A percentile compares a stretch with the other conserved stretches of the same genome.
phyloP scores from a whole-genome alignment of 495 filamentous ascomycete genomes.

The Tuber microsphaerosporum region DNA sequence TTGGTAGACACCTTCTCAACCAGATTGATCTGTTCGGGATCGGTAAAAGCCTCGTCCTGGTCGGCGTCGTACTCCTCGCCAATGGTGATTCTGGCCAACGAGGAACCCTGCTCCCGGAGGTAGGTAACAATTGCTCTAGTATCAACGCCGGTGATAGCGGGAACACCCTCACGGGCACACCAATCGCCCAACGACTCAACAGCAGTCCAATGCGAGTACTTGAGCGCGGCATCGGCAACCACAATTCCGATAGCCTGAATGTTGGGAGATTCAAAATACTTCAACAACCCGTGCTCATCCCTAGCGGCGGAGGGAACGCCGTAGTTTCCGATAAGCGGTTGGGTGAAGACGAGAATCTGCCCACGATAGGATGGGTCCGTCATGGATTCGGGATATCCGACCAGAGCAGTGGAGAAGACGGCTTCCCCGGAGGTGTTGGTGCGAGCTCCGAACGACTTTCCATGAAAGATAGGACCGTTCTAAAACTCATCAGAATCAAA shows the following conservation, averaged over 20 bases:
- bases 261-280: slow-evolving; percentile 93
- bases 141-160: slow-evolving; percentile 93
- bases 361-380: slow-evolving; percentile 98
- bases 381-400: slow-evolving; percentile 95
- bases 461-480: slow-evolving; percentile 81
- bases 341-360: slow-evolving; percentile 96
- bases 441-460: slow-evolving; percentile 87
- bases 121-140: slow-evolving; percentile 93
- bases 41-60: slow-evolving; percentile 91
- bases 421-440: slow-evolving; percentile 90
- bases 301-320: slow-evolving; percentile 69
- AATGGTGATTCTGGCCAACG: slow-evolving; percentile 86
- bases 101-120: slow-evolving; percentile 91
- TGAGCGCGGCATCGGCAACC: slow-evolving; percentile 83
- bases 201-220: slow-evolving; percentile 98
- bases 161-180: slow-evolving; percentile 93
- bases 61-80: slow-evolving; percentile 98
- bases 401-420: slow-evolving; percentile 63
- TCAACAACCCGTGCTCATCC: slow-evolving; percentile 71
- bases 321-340: slow-evolving; percentile 98
- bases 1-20: slow-evolving; percentile 95
- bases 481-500: slow-evolving; percentile 44
- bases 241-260: slow-evolving; percentile 94
- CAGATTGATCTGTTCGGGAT: slow-evolving; percentile 92
- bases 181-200: slow-evolving; percentile 87